Base-by-base conservation (phyloP, 371 early-diverging fungal species). In the Antonospora locustae region DNA sequence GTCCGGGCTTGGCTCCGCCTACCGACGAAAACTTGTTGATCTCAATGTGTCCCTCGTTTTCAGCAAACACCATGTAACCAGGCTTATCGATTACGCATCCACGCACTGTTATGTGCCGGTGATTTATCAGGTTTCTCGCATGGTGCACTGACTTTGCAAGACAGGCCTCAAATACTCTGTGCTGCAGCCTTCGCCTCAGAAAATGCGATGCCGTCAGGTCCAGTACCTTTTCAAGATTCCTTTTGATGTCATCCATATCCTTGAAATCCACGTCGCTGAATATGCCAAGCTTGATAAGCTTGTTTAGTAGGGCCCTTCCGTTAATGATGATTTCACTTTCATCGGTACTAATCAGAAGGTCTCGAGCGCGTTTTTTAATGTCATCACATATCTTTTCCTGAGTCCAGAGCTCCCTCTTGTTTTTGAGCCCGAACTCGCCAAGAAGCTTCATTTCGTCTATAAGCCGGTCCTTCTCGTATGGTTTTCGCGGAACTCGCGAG, bases 391-490 rank as follows among this genome's bases (percentile, higher is more conserved):
- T 86, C 76, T 83, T 84, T 56, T 88, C 86, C 56, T 90, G 84
- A 71, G 91, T 84, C 87, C 90, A 92, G 78, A 95, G 88, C 80
- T 98, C 95, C 71, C 84, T 85, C 87, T 98, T 98, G 88, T 90
- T 91, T 75, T 86, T 83, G 72, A 97, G 85, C 78, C 96, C 96
- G 80, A 85, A 95, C 72, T 86, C 87, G 64, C 98, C 98, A 70
- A 86, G 81, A 65, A 94, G 81, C 82, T 90, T 88, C 74, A 93
- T 80, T 80, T 96, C 97, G 75, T 86, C 86, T 76, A 95, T 88
- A 70, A 98, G 84, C 77, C 97, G 87, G 66, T 87, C 95, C 65
- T 86, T 82, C 76, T 89, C 93, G 81, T 85, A 98, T 51, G 96
- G 93, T 79, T 94, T 86, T 76, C 87, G 82, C 68, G 95, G 96